phyloP scores from a whole-genome alignment of 2,329 filamentous ascomycete genomes.

The Trichoderma atrobrunneum region DNA sequence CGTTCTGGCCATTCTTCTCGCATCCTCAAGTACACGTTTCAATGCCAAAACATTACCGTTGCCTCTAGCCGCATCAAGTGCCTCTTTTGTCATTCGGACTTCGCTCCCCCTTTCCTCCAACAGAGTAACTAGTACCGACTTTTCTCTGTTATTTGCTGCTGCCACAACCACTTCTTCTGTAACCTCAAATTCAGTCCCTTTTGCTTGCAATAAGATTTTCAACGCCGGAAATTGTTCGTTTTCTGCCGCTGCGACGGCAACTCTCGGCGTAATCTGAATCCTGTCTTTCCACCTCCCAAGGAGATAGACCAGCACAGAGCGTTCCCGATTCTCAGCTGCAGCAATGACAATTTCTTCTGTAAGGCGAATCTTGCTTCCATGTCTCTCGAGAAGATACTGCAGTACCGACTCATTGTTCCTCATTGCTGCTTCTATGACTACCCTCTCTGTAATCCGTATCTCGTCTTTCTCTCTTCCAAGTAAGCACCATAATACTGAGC shows the following conservation, averaged over 20 bases:
- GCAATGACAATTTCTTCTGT: neutral
- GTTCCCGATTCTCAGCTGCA: neutral
- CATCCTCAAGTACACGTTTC: neutral
- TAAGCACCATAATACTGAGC: neutral
- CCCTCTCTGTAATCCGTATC: neutral
- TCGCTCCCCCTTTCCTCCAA: neutral
- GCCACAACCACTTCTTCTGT: neutral
- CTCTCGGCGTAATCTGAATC: neutral
- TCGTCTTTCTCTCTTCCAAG: conserved; percentile 2
- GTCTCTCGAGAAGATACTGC: neutral
- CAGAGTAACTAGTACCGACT: neutral
- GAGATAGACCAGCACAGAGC: neutral
- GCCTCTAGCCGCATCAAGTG: neutral
- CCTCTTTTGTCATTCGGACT: neutral
- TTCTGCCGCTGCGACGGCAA: neutral
- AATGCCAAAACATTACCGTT: neutral
- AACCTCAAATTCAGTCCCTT: neutral
- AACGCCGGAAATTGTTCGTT: neutral
- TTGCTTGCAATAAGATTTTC: neutral
- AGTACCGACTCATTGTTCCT: neutral
- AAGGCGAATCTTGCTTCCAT: neutral
- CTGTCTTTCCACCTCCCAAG: neutral
- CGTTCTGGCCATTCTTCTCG: neutral
- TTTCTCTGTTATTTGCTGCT: neutral
- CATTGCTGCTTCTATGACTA: neutral